Conservation (phyloP, 192 early-diverging fungal genomes). For the Mortierella hygrophila region DNA sequence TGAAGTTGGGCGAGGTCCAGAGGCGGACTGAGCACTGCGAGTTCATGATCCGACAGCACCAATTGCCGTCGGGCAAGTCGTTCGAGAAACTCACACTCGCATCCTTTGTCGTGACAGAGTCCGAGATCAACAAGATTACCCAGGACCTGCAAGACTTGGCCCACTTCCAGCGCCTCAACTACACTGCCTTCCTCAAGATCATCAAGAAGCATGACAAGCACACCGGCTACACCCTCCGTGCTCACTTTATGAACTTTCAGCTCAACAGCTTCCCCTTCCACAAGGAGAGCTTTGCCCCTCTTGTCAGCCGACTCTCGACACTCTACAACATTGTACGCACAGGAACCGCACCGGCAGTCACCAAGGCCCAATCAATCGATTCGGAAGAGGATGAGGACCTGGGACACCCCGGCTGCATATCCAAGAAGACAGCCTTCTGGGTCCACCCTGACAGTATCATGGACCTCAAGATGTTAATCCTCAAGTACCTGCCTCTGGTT, state of each 20-base stretch:
- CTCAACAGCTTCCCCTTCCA: conserved; percentile 85
- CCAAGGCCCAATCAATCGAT: conserved; percentile 34
- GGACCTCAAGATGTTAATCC: conserved; percentile 87
- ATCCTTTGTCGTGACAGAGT: conserved; percentile 66
- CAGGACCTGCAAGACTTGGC: conserved; percentile 80
- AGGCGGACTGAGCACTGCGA: conserved; percentile 75
- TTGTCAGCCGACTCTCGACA: conserved; percentile 86
- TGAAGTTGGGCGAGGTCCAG: conserved; percentile 79
- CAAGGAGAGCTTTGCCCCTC: conserved; percentile 83
- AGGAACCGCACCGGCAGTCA: conserved; percentile 43
- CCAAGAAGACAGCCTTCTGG: conserved; percentile 84
- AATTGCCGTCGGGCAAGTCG: conserved; percentile 47
- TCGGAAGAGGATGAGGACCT: conserved; percentile 50
- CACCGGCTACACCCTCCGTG: conserved; percentile 76
- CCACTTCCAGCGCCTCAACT: conserved; percentile 80
- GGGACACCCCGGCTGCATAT: conserved; percentile 56
- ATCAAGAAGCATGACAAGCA: conserved; percentile 98
- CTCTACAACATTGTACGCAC: conserved; percentile 81
- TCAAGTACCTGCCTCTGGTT: conserved; percentile 88
- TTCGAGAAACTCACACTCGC: conserved; percentile 59
- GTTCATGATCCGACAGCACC: conserved; percentile 57
- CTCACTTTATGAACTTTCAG: conserved; percentile 78
- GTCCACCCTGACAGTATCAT: conserved; percentile 92
- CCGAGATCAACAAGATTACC: conserved; percentile 79
- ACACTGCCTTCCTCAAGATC: conserved; percentile 87